Evolutionary conservation across 148 eudicot genomes (phyloP), one percentile per base, ranked within the genome.

Genomic region (Vaccinium macrocarpon): DNA sequence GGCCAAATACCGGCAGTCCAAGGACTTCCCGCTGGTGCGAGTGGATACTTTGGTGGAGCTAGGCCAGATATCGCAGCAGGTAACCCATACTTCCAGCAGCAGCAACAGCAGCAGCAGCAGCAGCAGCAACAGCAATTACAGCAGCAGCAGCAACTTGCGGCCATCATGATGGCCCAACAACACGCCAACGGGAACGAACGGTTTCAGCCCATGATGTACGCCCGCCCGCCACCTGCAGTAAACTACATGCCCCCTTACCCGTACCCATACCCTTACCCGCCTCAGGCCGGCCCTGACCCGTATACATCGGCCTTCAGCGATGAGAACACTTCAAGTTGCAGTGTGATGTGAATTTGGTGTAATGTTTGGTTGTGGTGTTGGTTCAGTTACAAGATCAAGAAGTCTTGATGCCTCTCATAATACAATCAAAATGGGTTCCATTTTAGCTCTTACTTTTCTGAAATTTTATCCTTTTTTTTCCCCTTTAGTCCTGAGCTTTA

Each of bases 171-270:
- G 98, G 92, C 91, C 89, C 99, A 96, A 80, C 99, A 94, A 82
- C 87, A 93, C 0, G 94, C 94, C 7, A 88, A 90, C 38, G 98
- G 98, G 21, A 91, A 90, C 76, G 98, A 93, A 82, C 87, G 93
- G 93, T 95, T 95, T 82, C 98, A 95, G 29, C 98, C 96, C 16
- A 93, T 96, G 99, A 96, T 96, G 95, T 96, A 96, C 11, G 95
- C 97, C 14, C 88, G 94, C 56, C 98, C 98, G 0, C 97, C 95
- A 4, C 93, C 95, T 2, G 94, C 92, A 0, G 93, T 93, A 83
- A 93, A 91, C 73, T 96, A 96, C 88, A 90, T 92, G 49, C 87
- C 93, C 12, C 73, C 74, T 9, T 76, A 75, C 27, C 81, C 72
- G 0, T 86, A 91, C 68, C 88, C 89, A 0, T 68, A 68, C 68